Evolutionary conservation across 129 eudicot species (phyloP), one percentile per base, ranked within the genome.

Genomic region (Glebionis coronaria): DNA sequence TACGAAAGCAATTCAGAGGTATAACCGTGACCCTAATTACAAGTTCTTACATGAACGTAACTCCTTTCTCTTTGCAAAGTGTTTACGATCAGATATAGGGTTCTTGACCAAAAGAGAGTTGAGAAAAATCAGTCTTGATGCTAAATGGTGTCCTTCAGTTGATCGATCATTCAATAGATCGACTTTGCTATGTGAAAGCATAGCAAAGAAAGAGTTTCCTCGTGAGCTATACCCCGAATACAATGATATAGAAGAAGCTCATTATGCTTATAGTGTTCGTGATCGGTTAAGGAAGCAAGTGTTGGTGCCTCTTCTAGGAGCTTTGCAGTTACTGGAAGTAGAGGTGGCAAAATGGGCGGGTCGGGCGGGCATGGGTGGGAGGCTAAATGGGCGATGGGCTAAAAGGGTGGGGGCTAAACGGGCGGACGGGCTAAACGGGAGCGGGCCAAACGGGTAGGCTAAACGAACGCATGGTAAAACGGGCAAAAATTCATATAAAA

Each of bases 101-200:
- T 27, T 65, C 15, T 15, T 65, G 25, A 19, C 57, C 7, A n/a
- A 25, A 1, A 27, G 58, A n/a, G 23, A 27, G 5, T 27, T 19
- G 10, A 10, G 14, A 0, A 47, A 65, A 3, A 47, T 65, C 9
- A 65, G 70, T 15, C 57, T 65, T 9, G 70, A 58, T 1, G 70
- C 70, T 3, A 65, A 65, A 27, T 65, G 70, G 70, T 65, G 70
- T 27, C 70, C 58, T 3, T 65, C 70, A 2, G 3, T 65, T 2
- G 14, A 65, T 14, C 19, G 11, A 12, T 40, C 67, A 0, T 63
- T 16, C 11, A 54, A 63, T 13, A 63, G 3, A 44, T 63, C 70
- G 1, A 65, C 58, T 47, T 65, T 65, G 19, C 45, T 65, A 27
- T 65, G 70, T 3, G 70, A 65, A 63, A 65, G 27, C 44, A 27